A percentile compares a stretch with the other conserved stretches of the same genome.
Conservation (phyloP, 192 early-diverging fungal species). For the Mortierella antarctica region DNA sequence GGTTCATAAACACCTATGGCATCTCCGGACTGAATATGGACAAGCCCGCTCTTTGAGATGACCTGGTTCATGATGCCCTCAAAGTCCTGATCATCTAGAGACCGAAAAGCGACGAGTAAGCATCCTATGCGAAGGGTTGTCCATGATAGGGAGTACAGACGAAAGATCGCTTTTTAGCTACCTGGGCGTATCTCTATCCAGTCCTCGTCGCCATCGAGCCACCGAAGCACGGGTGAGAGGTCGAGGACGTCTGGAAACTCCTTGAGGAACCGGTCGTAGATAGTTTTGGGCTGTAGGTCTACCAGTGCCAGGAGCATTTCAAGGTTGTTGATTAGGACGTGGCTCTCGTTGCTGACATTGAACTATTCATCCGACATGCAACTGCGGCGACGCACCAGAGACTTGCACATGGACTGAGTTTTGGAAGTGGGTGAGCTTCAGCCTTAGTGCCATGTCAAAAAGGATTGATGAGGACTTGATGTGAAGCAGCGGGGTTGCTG, state of each 20-base stretch:
- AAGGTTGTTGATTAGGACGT: not conserved
- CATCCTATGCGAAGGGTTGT: no score
- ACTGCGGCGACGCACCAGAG: not conserved
- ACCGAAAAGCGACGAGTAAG: not conserved
- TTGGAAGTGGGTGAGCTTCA: slow-evolving; percentile 42
- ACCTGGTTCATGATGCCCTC: slow-evolving; percentile 13
- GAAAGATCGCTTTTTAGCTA: not conserved
- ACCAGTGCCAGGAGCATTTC: not conserved
- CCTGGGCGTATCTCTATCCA: slow-evolving; percentile 44
- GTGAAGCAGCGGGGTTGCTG: not conserved
- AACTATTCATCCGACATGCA: not conserved
- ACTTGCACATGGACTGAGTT: slow-evolving; percentile 30
- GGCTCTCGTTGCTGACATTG: not conserved
- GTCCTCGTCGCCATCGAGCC: slow-evolving; percentile 36
- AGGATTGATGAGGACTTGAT: not conserved
- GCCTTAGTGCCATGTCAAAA: slow-evolving; percentile 8
- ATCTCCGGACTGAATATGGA: slow-evolving; percentile 42
- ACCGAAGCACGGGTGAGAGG: slow-evolving; percentile 9
- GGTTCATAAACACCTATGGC: slow-evolving; percentile 17
- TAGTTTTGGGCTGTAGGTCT: slow-evolving; percentile 26
- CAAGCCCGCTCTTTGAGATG: slow-evolving; percentile 6
- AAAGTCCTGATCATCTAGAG: slow-evolving; percentile 26
- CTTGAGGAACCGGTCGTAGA: slow-evolving; percentile 16
- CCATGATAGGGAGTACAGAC: no score
- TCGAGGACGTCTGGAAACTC: slow-evolving; percentile 31